Base-by-base conservation (phyloP, 1,284 basidiomycete species). In the Ceratobasidium papillatum region DNA sequence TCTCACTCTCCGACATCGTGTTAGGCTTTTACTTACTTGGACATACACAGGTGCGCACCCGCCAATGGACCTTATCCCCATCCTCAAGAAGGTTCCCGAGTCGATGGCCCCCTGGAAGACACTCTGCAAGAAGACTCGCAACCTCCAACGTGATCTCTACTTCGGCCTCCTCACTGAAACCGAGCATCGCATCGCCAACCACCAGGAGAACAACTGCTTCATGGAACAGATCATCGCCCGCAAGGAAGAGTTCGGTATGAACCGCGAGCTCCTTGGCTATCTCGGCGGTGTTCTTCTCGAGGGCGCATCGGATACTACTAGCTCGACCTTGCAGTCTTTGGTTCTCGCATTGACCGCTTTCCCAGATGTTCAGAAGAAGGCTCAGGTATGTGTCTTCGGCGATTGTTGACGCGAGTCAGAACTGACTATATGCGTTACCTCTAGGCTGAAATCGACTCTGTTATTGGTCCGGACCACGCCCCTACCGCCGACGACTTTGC, bases 321-420 rank as follows among this genome's bases (percentile, higher is more conserved):
- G 61, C 52, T 72, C 75, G 49, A 76, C 73, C 56, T 69, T 80
- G 14, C 74, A 78, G 22, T 78, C 76, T 17, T 78, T 79, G 41
- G 76, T 81, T 71, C 74, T 80, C 38, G 81, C 80, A 0, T 80
- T 84, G 79, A 68, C 79, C 3, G 76, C 80, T 4, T 79, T 81
- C 75, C 84, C 83, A 0, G 81, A 83, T 4, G 79, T 82, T 4
- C 82, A 82, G 71, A 78, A 72, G 25, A 80, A 77, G 32, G 83
- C 82, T 19, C 82, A 81, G 68, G 80, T 69, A 47, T 9, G 43
- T 51, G 14, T 19, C 32, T 41, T 32, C 17, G 11, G 11, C 49
- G 17, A 3, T 43, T 25, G 25, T 5, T n/a, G n/a, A n/a, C 19
- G 8, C 59, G 34, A 30, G 11, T 36, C n/a, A 12, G 32, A 62